Base-by-base conservation (phyloP, 1,284 basidiomycete species). In the Cryptococcus hybrid region DNA sequence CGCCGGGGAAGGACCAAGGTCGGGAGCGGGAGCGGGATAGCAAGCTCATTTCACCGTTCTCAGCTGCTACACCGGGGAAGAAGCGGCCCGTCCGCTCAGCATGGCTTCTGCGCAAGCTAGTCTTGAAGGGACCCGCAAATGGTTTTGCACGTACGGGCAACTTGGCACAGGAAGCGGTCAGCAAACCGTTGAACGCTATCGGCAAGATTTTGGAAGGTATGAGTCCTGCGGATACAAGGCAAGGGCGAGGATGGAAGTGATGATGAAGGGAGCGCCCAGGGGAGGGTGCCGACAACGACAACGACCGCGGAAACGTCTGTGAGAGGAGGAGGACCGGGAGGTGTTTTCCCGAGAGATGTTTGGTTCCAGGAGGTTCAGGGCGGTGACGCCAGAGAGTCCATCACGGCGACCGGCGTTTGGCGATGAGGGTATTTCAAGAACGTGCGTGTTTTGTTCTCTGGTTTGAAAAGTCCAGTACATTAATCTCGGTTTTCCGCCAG, bases 121-220 rank as follows among this genome's bases (percentile, higher is more conserved):
- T 2, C 85, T 90, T 57, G 89, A 92, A 68, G 70, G 69, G 35
- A 92, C 92, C 0, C 84, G 85, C 46, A 83, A 86, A 13, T 84
- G 95, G 47, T 81, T 55, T 96, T 56, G 88, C 92, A 75, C 87
- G 88, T 68, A 94, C 92, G 0, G 89, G 91, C 5, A 90, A 92
- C 70, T 64, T 76, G 35, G 78, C 78, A n/a, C 72, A 78, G 51
- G 77, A 79, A 51, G 89, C 85, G 0, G 87, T 95, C 57, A 89
- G 87, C 12, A 91, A 91, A 70, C 92, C 92, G 5, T 81, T 96
- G 11, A 89, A 81, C 60, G 90, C 92, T 1, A 88, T 96, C 54
- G 85, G 90, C 7, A 85, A 88, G 59, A 92, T 96, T 61, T 88
- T 96, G 70, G 74, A 77, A 46, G 61, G 60, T 9, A 77, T 77